These are phyloP conservation scores for Diplodia scrobiculata DNA, from an alignment of 2,329 filamentous ascomycete species.

Conservation along the genomic window DNA sequence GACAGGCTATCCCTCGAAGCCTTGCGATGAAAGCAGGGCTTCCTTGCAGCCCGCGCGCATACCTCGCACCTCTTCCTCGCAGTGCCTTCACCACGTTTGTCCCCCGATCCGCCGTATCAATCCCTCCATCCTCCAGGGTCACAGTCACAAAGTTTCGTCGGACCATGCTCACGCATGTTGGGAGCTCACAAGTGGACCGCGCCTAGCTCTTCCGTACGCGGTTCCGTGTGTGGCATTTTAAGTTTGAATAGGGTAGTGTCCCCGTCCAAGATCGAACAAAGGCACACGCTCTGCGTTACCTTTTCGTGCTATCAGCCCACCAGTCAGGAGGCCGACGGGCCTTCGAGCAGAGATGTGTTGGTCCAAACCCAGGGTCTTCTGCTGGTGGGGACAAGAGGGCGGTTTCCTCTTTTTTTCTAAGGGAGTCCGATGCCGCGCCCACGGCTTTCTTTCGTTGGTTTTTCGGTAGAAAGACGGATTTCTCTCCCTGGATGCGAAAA, in stretches of 20 bases:
- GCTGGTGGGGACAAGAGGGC: neutral
- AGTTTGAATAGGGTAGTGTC: too few species aligned
- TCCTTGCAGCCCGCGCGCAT: too few species aligned
- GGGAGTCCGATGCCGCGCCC: neutral
- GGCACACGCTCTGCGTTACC: too few species aligned
- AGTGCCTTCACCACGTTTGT: too few species aligned
- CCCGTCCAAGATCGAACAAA: neutral
- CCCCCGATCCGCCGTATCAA: too few species aligned
- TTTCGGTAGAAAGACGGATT: neutral
- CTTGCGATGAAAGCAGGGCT: too few species aligned
- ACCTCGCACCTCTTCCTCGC: too few species aligned
- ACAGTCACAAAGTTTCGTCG: neutral
- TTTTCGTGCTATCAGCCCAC: neutral
- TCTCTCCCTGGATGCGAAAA: too few species aligned
- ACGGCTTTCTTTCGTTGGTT: neutral
- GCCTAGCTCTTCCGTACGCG: neutral
- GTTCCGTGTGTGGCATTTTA: neutral
- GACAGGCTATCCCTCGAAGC: too few species aligned
- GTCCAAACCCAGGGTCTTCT: neutral
- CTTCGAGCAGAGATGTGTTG: neutral
- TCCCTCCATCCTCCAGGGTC: too few species aligned
- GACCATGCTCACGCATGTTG: too few species aligned
- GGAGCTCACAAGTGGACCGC: neutral
- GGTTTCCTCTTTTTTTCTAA: neutral
- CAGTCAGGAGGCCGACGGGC: neutral